A percentile compares a stretch with the other conserved stretches of the same genome.
Conservation (phyloP, 495 filamentous ascomycete genomes). For the Tuber magnatum region DNA sequence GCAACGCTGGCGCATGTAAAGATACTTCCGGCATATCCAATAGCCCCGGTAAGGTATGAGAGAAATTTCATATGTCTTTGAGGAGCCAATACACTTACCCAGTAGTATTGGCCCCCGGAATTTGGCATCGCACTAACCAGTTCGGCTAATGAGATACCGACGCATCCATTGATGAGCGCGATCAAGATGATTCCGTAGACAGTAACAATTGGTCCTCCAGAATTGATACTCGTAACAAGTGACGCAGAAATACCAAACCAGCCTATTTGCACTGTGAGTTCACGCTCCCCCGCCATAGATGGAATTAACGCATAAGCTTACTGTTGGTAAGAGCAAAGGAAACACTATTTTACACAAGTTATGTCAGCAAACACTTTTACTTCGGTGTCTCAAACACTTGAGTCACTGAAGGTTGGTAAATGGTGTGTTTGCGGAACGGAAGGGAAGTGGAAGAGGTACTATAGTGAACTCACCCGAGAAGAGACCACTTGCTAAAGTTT, state of each 20-base stretch:
- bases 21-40: constrained; percentile 53
- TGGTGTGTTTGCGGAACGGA: background rate
- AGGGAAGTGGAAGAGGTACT: background rate
- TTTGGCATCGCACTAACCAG: constrained; percentile 55
- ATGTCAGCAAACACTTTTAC: background rate
- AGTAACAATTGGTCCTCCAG: constrained; percentile 55
- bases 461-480: constrained; percentile 45
- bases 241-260: constrained; percentile 58
- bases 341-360: constrained; percentile 28
- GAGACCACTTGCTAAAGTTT: constrained; percentile 53
- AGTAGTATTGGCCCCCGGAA: constrained; percentile 60
- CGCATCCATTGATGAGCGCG: constrained; percentile 50
- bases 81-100: constrained; percentile 55
- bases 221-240: constrained; percentile 55
- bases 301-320: background rate
- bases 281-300: background rate
- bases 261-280: constrained; percentile 4
- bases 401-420: background rate
- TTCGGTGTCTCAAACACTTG: background rate
- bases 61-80: constrained; percentile 49
- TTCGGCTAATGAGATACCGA: constrained; percentile 53
- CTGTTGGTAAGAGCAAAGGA: constrained; percentile 58
- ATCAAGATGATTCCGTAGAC: constrained; percentile 57
- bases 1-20: constrained; percentile 56
- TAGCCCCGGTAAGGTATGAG: constrained; percentile 53